These are phyloP conservation scores for Talaromyces marneffei DNA, from an alignment of 2,329 filamentous ascomycete species.

Conservation along the genomic window DNA sequence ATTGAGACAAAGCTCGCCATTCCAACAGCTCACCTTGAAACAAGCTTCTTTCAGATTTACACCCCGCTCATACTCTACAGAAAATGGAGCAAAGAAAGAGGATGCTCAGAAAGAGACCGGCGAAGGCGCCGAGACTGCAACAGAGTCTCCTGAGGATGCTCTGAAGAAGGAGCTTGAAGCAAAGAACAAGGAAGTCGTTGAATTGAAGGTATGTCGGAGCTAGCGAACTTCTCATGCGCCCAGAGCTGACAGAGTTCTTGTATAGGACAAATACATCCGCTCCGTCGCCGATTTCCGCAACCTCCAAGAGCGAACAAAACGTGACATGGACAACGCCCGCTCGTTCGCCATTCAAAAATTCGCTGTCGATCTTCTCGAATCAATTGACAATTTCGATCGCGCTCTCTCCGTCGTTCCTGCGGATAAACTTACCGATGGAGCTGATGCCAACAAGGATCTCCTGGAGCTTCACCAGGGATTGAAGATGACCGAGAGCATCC, in stretches of 20 bases:
- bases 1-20: constrained; percentile 30
- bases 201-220: constrained; percentile 67
- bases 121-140: constrained; percentile 36
- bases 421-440: constrained; percentile 58
- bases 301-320: constrained; percentile 87
- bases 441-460: constrained; percentile 63
- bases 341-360: constrained; percentile 95
- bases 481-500: constrained; percentile 88
- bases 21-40: constrained; percentile 28
- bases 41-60: constrained; percentile 29
- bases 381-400: constrained; percentile 94
- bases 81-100: constrained; percentile 21
- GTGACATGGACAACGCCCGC: constrained; percentile 78
- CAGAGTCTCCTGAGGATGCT: constrained; percentile 42
- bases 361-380: constrained; percentile 89
- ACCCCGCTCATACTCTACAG: constrained; percentile 41
- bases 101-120: constrained; percentile 37
- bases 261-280: constrained; percentile 87
- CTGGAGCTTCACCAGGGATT: constrained; percentile 77
- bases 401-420: constrained; percentile 72
- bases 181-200: constrained; percentile 66
- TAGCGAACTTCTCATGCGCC: neutral
- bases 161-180: constrained; percentile 63
- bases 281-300: constrained; percentile 96
- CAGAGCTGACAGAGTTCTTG: neutral